Conservation (phyloP, 106 monocot species). For the Dioscorea dumetorum region DNA sequence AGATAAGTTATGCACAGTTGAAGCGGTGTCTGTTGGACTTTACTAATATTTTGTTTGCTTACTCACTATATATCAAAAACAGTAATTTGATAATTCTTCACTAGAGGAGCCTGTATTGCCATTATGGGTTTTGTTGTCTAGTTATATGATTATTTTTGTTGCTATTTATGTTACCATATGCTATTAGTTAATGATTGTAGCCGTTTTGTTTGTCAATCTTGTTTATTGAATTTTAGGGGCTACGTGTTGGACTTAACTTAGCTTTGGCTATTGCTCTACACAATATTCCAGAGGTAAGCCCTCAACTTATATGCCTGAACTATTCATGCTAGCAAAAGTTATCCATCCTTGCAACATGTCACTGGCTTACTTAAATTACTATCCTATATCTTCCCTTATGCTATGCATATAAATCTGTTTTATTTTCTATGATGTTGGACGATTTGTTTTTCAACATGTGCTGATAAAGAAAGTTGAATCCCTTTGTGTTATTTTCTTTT, state of each 20-base stretch:
- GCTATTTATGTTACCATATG: too few species aligned
- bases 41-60: too few species aligned
- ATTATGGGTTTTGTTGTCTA: too few species aligned
- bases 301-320: background rate
- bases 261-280: conserved; percentile 98
- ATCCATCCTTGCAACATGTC: too few species aligned
- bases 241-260: conserved; percentile 90
- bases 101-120: too few species aligned
- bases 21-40: too few species aligned
- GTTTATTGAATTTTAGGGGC: conserved; percentile 44
- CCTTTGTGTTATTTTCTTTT: background rate
- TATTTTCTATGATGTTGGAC: background rate
- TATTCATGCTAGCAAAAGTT: background rate
- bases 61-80: too few species aligned
- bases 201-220: too few species aligned
- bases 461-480: background rate
- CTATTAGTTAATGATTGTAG: too few species aligned
- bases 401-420: background rate
- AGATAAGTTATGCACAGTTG: too few species aligned
- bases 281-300: conserved; percentile 92
- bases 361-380: background rate
- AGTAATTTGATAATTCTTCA: too few species aligned
- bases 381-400: background rate
- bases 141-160: too few species aligned
- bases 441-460: background rate